A percentile compares a stretch with the other conserved stretches of the same genome.
These are phyloP conservation scores for Globisporangium megalacanthum DNA, from an alignment of 352 stramenopile genomes.

Conservation along the genomic window DNA sequence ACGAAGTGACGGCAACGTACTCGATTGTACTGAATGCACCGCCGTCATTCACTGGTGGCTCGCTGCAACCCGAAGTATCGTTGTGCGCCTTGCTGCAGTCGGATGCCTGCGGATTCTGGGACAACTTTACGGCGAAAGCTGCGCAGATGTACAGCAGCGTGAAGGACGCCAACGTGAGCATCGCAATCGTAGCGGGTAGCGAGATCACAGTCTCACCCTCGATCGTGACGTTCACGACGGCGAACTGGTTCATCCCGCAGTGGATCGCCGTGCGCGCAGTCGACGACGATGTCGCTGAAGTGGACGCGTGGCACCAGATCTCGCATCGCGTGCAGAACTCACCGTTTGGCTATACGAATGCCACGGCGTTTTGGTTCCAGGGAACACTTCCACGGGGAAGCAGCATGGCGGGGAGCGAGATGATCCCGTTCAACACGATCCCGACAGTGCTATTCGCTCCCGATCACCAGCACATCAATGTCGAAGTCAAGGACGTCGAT, in stretches of 20 bases:
- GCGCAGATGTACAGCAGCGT: constrained; percentile 22
- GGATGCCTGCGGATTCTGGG: constrained; percentile 46
- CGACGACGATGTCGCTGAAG: constrained; percentile 40
- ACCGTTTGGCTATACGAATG: constrained; percentile 34
- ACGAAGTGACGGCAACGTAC: constrained; percentile 21
- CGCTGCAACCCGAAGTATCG: constrained; percentile 10
- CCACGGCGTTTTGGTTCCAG: constrained; percentile 58
- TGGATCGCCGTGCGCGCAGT: constrained; percentile 39
- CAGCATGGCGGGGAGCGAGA: constrained; percentile 15
- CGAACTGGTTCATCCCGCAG: constrained; percentile 63
- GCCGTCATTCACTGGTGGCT: constrained; percentile 16
- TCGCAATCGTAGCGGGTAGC: constrained; percentile 43
- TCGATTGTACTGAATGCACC: constrained; percentile 64
- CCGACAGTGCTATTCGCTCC: constrained; percentile 47
- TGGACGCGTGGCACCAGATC: constrained; percentile 28
- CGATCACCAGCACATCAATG: constrained; percentile 37
- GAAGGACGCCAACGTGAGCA: constrained; percentile 37
- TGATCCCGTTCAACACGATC: constrained; percentile 59
- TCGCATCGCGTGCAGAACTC: constrained; percentile 54
- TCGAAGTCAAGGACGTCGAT: constrained; percentile 48
- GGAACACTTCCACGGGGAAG: constrained; percentile 15
- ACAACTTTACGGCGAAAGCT: constrained; percentile 26
- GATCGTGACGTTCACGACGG: constrained; percentile 52
- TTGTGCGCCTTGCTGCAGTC: constrained; percentile 29
- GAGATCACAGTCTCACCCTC: constrained; percentile 47